Percentiles rank a stretch among this genome's conserved stretches.
phyloP scores from a whole-genome alignment of 2,329 filamentous ascomycete genomes.

The Byssoonygena ceratinophila region DNA sequence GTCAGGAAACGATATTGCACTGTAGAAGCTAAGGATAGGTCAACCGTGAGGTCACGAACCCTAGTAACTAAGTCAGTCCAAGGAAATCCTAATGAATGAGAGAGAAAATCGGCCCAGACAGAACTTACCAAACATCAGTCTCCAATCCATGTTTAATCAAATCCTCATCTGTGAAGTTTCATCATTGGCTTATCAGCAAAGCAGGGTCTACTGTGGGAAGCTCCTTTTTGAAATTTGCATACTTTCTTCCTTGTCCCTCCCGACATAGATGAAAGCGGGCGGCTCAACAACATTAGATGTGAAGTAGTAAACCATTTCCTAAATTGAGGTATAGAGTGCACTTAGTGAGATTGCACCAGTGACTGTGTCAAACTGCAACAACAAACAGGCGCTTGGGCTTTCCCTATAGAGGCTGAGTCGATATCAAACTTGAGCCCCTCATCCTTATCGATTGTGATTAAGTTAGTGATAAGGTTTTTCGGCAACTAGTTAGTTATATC shows the following conservation, averaged over 20 bases:
- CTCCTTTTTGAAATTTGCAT: conserved; percentile 28
- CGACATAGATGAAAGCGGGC: conserved; percentile 81
- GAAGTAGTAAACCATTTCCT: conserved; percentile 86
- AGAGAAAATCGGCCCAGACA: neutral
- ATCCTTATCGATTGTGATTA: conserved; percentile 1
- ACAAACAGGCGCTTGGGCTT: neutral
- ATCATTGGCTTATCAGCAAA: conserved; percentile 6
- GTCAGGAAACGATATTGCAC: neutral
- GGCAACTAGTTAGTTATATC: no score
- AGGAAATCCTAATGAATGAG: neutral
- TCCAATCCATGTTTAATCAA: conserved; percentile 91
- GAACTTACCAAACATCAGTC: conserved; percentile 77
- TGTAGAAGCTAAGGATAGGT: neutral
- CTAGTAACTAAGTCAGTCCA: conserved; percentile 16
- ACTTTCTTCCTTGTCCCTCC: conserved; percentile 99
- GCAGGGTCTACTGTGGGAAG: conserved; percentile 1
- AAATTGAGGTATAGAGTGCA: neutral
- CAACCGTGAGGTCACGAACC: conserved; percentile 26
- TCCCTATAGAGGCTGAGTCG: no score
- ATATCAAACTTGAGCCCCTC: no score
- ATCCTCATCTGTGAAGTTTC: conserved; percentile 68
- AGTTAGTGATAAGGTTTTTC: neutral
- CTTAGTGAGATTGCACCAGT: neutral
- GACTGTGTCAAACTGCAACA: neutral
- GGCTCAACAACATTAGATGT: conserved; percentile 75